Evolutionary conservation across 177 flowering plant genomes (phyloP), one percentile per base, ranked within the genome.

Genomic region (Vitis hybrid): DNA sequence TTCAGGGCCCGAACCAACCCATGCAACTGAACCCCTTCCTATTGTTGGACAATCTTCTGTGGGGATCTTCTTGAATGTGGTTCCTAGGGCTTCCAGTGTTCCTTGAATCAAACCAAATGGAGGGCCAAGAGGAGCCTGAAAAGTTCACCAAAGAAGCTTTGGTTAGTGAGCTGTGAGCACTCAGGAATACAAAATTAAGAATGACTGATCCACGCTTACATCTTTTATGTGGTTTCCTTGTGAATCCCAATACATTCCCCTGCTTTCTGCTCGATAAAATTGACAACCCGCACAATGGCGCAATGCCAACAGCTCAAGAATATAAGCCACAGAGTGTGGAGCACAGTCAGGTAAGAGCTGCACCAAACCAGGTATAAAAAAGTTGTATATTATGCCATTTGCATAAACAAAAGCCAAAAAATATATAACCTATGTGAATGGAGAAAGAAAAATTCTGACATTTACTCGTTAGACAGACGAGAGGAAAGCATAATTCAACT

Each of bases 101-200:
- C 99, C 99, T 87, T 95, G 99, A 75, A 95, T 82, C 75, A 95
- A 71, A n/a, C 87, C 99, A 81, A 78, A 95, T 12, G 99, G 99
- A 58, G 98, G 98, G 54, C 99, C 99, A 68, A 82, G 80, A 52
- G 91, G 77, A 75, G 96, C 89, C 99, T 95, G 79, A 21, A 64
- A 40, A 73, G 58, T 57, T 70, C 19, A 51, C 16, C 58, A 56
- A 68, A 64, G 16, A 69, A 64, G 30, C 32, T 56, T 27, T 27
- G 2, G 48, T 62, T 30, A 27, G 30, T 27, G 0, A 27, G 30
- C 30, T 27, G 30, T 56, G n/a, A 9, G 46, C 60, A 58, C 24
- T 8, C 12, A 0, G 3, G 16, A 9, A 18, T 58, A 3, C 15
- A 16, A 27, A 8, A 4, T 19, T n/a, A 8, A 19, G 35, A 52